Conservation (phyloP, 495 filamentous ascomycete species). For the Lasiosphaeria hispida region DNA sequence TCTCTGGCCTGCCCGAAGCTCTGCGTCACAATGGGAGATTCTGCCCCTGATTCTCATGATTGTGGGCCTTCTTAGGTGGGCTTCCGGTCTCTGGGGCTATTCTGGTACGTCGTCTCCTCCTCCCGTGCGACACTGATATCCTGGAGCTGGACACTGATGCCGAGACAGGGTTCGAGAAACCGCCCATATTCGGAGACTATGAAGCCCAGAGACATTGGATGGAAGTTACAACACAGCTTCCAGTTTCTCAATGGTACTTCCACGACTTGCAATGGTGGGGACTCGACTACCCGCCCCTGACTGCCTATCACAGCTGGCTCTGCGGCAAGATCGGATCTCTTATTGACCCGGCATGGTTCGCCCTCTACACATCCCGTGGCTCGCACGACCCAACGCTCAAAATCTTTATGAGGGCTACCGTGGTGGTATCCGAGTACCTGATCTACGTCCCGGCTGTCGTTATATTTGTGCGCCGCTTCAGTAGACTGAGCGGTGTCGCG, state of each 20-base stretch:
- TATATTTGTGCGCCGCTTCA: constrained; percentile 76
- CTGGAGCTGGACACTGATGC: neutral
- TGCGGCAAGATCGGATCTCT: constrained; percentile 78
- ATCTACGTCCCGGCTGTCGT: constrained; percentile 83
- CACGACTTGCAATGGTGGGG: constrained; percentile 98
- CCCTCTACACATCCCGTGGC: constrained; percentile 78
- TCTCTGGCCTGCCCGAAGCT: constrained; percentile 82
- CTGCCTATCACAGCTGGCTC: constrained; percentile 95
- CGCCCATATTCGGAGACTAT: constrained; percentile 94
- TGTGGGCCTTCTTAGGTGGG: constrained; percentile 90
- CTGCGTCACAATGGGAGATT: constrained; percentile 88
- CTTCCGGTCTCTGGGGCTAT: constrained; percentile 87
- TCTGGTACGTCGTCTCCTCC: constrained; percentile 59
- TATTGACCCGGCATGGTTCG: constrained; percentile 84
- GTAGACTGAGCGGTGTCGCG: constrained; percentile 64
- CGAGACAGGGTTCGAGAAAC: constrained; percentile 64
- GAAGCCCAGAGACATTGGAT: constrained; percentile 99
- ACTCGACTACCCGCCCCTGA: constrained; percentile 94
- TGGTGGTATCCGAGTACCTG: constrained; percentile 84
- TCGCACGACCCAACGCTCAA: constrained; percentile 76
- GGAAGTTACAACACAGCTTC: constrained; percentile 88
- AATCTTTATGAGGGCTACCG: constrained; percentile 91
- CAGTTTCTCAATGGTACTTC: constrained; percentile 93
- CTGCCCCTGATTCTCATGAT: constrained; percentile 84
- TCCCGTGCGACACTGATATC: neutral